Conservation (phyloP, 495 filamentous ascomycete species). For the Penicillium egyptiacum region DNA sequence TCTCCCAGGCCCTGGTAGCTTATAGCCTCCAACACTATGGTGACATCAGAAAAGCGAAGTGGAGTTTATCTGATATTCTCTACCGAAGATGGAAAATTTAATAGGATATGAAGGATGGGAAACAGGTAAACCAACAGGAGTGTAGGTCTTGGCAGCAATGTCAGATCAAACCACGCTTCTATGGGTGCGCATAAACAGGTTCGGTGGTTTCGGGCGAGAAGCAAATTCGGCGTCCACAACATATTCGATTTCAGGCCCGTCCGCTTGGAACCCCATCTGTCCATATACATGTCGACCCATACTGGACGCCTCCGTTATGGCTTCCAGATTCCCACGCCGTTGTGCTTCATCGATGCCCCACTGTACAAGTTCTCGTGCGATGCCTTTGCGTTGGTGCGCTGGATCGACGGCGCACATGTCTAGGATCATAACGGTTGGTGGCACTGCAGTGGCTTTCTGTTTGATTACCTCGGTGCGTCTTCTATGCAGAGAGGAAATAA, state of each 20-base stretch:
- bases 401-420: conserved; percentile 44
- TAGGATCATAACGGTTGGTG: conserved; percentile 38
- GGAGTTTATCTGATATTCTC: too few relatives aligned
- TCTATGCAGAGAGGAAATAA: conserved; percentile 27
- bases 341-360: conserved; percentile 44
- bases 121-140: too few relatives aligned
- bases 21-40: too few relatives aligned
- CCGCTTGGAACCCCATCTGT: conserved; percentile 38
- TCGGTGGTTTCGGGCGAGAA: conserved; percentile 26
- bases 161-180: neutral
- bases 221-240: conserved; percentile 39
- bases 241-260: conserved; percentile 35
- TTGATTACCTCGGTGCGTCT: conserved; percentile 32
- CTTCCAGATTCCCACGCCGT: conserved; percentile 38
- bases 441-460: conserved; percentile 25
- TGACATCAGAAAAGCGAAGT: too few relatives aligned
- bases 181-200: conserved; percentile 39
- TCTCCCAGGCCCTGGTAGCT: too few relatives aligned
- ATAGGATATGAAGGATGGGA: too few relatives aligned
- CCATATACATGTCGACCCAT: conserved; percentile 45
- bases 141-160: neutral
- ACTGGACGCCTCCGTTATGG: conserved; percentile 40
- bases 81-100: too few relatives aligned
- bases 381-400: conserved; percentile 38
- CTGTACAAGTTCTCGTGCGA: conserved; percentile 37